Base-by-base conservation (phyloP, 345 rosid genomes). In the Salix purpurea region DNA sequence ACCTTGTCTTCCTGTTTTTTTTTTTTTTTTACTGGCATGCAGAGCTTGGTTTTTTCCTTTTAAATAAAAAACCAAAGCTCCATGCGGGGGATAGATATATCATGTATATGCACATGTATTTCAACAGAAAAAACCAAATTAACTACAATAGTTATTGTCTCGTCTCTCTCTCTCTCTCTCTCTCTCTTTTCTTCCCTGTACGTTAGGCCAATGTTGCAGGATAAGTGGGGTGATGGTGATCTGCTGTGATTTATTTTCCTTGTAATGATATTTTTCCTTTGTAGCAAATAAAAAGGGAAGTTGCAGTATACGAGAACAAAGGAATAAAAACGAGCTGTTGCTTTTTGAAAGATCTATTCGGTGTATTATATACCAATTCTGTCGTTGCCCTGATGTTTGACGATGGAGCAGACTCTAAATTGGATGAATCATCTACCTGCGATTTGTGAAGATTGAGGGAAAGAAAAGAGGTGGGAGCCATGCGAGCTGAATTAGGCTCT, bases 41-140 rank as follows among this genome's bases (percentile, higher is more conserved):
- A 12, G 79, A 71, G 78, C 77, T 77, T 83, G 85, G 74, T 85
- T 81, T 87, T 87, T 86, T 84, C 83, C 73, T 84, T 84, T 84
- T 84, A 72, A 76, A 77, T 82, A 65, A 82, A 84, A 86, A 77
- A 76, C 71, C 84, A 80, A 3, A 74, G 82, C 78, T 82, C 48
- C 36, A 11, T 42, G 34, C 46, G 84, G 78, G 81, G 79, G 64
- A 36, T 36, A 30, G 23, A 65, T 71, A 67, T 60, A 24, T 30
- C 23, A 70, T 62, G 37, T 30, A 3, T 14, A 8, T 2, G 16
- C 1, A 1, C 15, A 60, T 73, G 2, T 44, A 56, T 65, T 15
- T 64, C 70, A 24, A 19, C 11, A 36, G 13, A 56, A 65, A 46
- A 19, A 60, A 70, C 24, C 24, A 54, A 21, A 34, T 34, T 34